A percentile compares a stretch with the other conserved stretches of the same genome.
phyloP scores from a whole-genome alignment of 371 early-diverging fungal species.

The Apophysomyces variabilis region DNA sequence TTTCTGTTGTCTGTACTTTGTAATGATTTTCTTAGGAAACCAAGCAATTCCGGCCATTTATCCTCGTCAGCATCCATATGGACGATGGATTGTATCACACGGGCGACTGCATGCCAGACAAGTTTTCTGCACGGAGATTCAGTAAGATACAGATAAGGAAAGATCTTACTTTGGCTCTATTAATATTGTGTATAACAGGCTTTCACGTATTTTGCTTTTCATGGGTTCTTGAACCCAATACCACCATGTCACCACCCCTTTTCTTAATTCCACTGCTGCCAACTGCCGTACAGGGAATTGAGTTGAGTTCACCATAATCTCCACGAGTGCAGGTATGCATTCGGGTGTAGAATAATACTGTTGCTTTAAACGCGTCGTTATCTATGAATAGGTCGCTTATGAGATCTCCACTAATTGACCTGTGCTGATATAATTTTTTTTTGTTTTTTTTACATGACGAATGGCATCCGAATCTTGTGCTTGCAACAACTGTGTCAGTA shows the following conservation, averaged over 20 bases:
- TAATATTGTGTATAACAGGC: constrained; percentile 69
- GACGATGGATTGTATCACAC: constrained; percentile 85
- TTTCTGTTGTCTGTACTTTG: constrained; percentile 66
- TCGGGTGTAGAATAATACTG: constrained; percentile 65
- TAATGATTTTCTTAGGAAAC: constrained; percentile 75
- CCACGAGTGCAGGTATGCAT: constrained; percentile 76
- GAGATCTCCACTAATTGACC: too few relatives aligned
- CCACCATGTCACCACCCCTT: constrained; percentile 79
- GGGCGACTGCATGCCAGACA: constrained; percentile 77
- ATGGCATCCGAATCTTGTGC: constrained; percentile 57
- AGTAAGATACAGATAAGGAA: neutral
- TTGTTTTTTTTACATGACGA: constrained; percentile 35
- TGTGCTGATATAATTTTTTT: too few relatives aligned
- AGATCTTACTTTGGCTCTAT: constrained; percentile 71
- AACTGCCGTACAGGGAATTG: constrained; percentile 79
- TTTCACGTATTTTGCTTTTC: constrained; percentile 63
- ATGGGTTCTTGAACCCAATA: constrained; percentile 55
- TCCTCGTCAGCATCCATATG: constrained; percentile 75
- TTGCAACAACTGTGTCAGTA: constrained; percentile 47
- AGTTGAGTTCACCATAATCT: constrained; percentile 63
- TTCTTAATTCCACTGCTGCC: constrained; percentile 89
- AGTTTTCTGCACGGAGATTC: constrained; percentile 49
- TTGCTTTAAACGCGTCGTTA: constrained; percentile 68
- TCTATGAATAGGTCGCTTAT: constrained; percentile 34
- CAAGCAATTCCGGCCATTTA: constrained; percentile 79